Evolutionary conservation across 257 asterid species (phyloP), one percentile per base, ranked within the genome.

Genomic region (Coffea canephora): DNA sequence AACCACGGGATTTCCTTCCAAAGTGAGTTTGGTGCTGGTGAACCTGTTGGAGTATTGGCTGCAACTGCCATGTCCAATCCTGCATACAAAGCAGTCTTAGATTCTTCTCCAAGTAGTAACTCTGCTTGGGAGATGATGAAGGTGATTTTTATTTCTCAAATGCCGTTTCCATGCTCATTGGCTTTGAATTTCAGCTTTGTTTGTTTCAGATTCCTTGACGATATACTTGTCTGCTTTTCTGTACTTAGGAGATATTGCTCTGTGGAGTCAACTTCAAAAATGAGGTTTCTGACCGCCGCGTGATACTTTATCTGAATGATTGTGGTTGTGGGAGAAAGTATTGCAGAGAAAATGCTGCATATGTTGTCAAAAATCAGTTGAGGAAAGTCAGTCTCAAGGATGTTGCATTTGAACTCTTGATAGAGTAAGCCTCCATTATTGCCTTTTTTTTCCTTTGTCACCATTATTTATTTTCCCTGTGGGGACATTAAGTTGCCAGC

Each of bases 61-160:
- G 98, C 99, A 78, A 96, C 99, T 76, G 98, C 99, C 69, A 96
- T 96, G 98, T 96, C 99, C 50, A 96, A 94, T 89, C 99, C 99
- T 43, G 99, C 99, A 5, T 96, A 96, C 89, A 96, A 96, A 89
- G 99, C 99, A 12, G 99, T 96, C 65, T 89, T 96, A 76, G 99
- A 96, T 92, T 96, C 99, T 79, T 94, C 99, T 81, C 88, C 98
- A 34, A 96, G 96, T 79, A 96, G 99, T 86, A 94, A 96, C 82
- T 90, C 95, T 52, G 92, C 99, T 66, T 96, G 99, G 99, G 97
- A 94, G 84, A 96, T 96, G 99, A 96, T 96, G 99, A 96, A 96
- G 95, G 99, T 93, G 80, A 70, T 76, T 76, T 9, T 36, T 10
- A 50, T 8, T 64, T 52, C 76, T 69, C 34, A 74, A 85, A 59